These are phyloP conservation scores for Zangia roseola DNA, from an alignment of 768 basidiomycete genomes.

Conservation along the genomic window DNA sequence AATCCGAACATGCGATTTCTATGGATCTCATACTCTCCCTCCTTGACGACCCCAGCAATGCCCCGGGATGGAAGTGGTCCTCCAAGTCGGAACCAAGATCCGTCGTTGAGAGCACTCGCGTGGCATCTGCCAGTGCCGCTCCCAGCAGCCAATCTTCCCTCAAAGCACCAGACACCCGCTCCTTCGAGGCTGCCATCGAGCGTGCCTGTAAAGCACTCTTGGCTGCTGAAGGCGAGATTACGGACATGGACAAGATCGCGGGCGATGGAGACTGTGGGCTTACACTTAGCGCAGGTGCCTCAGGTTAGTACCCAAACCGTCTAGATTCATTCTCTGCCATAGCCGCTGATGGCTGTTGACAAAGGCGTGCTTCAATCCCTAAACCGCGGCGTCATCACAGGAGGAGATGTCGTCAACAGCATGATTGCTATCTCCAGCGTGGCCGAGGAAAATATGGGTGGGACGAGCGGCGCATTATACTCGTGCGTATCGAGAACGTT, in stretches of 20 bases:
- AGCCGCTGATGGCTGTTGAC: background rate
- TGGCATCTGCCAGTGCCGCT: slow-evolving; percentile 11
- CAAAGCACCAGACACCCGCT: slow-evolving; percentile 41
- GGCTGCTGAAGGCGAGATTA: slow-evolving; percentile 84
- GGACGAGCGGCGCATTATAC: slow-evolving; percentile 88
- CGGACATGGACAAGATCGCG: slow-evolving; percentile 84
- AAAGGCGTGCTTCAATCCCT: slow-evolving; percentile 63
- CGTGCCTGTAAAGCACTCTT: slow-evolving; percentile 67
- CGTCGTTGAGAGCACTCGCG: slow-evolving; percentile 11
- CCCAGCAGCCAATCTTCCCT: slow-evolving; percentile 20
- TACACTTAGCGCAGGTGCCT: slow-evolving; percentile 72
- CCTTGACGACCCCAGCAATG: slow-evolving; percentile 63
- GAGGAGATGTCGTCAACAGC: slow-evolving; percentile 61
- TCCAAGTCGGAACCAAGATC: slow-evolving; percentile 42
- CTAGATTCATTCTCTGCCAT: background rate
- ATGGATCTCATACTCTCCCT: slow-evolving; percentile 54
- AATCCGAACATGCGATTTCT: slow-evolving; percentile 39
- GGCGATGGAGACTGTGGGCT: slow-evolving; percentile 85
- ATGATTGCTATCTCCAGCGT: slow-evolving; percentile 69
- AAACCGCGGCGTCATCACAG: slow-evolving; percentile 52
- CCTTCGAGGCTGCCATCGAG: slow-evolving; percentile 54
- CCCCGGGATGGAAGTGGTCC: slow-evolving; percentile 87
- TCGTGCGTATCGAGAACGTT: slow-evolving; percentile 58
- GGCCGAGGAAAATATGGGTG: slow-evolving; percentile 85
- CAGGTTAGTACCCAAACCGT: slow-evolving; percentile 41